Percentiles rank a stretch among this genome's conserved stretches.
phyloP scores from a whole-genome alignment of 768 basidiomycete species.

The Boletus subparvulus region DNA sequence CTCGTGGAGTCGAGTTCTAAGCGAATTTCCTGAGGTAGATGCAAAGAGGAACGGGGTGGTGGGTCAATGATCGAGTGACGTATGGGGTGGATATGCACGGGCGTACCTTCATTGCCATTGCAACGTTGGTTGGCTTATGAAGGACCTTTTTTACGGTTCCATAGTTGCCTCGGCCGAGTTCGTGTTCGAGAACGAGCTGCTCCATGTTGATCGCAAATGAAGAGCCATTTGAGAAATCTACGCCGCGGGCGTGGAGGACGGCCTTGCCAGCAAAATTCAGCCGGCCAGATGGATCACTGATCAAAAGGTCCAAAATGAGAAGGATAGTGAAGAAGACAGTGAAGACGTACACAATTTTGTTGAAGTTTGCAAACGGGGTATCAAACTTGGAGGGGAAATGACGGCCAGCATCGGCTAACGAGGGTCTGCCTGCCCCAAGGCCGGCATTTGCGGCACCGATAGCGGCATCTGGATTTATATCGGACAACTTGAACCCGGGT shows the following conservation, averaged over 20 bases:
- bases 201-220: constrained; percentile 95
- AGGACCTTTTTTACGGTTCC: constrained; percentile 96
- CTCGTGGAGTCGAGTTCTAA: constrained; percentile 92
- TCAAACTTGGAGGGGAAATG: constrained; percentile 45
- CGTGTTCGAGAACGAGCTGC: constrained; percentile 86
- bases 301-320: constrained; percentile 2
- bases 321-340: constrained; percentile 5
- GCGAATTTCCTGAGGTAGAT: constrained; percentile 79
- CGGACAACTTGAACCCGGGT: constrained; percentile 61
- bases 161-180: constrained; percentile 95
- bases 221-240: constrained; percentile 85
- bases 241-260: constrained; percentile 84
- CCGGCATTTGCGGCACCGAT: constrained; percentile 65
- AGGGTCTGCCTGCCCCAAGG: constrained; percentile 67
- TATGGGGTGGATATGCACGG: not conserved
- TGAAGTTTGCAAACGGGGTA: constrained; percentile 90
- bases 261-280: constrained; percentile 95
- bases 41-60: not conserved
- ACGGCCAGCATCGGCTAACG: constrained; percentile 41
- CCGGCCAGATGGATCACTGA: constrained; percentile 91
- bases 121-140: constrained; percentile 91
- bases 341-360: constrained; percentile 82
- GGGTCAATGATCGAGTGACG: constrained; percentile 9
- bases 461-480: constrained; percentile 51
- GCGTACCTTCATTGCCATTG: constrained; percentile 98